Base-by-base conservation (phyloP, 306 rosid genomes). In the Delonix regia region DNA sequence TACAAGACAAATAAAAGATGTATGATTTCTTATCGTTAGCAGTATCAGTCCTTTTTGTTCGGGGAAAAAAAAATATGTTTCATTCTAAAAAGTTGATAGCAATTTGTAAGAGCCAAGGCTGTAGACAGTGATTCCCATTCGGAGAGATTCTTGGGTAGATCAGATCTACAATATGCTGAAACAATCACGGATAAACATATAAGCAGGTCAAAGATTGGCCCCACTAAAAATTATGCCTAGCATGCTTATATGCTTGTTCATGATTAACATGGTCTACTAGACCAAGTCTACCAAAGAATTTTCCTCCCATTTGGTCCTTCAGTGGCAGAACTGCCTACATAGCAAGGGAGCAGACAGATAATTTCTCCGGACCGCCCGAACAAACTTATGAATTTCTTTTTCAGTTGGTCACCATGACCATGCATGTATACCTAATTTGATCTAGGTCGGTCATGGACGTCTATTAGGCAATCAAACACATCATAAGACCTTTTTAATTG, bases 1-100 rank as follows among this genome's bases (percentile, higher is more conserved):
- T 48, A 51, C 39, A 78, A 68, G n/a, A 12, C 36, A 69, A 68
- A 66, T 36, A 64, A 68, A 65, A 69, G 42, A 75, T 73, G 56
- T 64, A 61, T 78, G 76, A 65, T 80, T 53, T 80, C 72, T 63
- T 55, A 69, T 48, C 30, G 47, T 60, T 59, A 10, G 67, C 18
- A 55, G 15, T 36, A 78, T 73, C 78, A 47, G 18, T 30, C 42
- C 75, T 74, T 78, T 62, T 42, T 73, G 25, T 76, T 66, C 21
- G 1, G 22, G 14, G 33, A 0, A 10, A 53, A 73, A 36, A 73
- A 5, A 2, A 12, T 25, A 13, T 7, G 34, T 36, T 72, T 27
- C 8, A 21, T 2, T 36, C 64, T 33, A 22, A 48, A 21, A 56
- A 61, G 57, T 55, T 52, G 16, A 45, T 21, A 56, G 61, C 11